Evolutionary conservation across 257 asterid genomes (phyloP).

Genomic region (Solanum megistacrolobum): DNA sequence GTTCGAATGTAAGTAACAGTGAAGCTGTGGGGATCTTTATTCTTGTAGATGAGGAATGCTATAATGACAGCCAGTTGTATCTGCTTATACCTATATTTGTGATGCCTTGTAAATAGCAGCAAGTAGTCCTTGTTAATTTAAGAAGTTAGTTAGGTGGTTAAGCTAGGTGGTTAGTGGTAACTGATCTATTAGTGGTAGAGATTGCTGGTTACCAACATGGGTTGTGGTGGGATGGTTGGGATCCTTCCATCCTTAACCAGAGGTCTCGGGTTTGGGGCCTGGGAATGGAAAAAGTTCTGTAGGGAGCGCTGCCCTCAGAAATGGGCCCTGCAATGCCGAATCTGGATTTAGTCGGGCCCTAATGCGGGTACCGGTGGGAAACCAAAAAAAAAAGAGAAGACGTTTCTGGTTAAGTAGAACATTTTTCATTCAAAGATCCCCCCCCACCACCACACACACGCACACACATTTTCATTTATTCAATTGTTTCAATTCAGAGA

Average conservation of each 20-base stretch:
- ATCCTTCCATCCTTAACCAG: not conserved
- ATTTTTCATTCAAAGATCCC: not conserved
- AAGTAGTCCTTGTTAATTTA: not conserved
- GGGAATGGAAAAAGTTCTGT: not conserved
- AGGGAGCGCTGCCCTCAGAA: not conserved
- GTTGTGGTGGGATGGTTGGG: not conserved
- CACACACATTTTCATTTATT: not conserved
- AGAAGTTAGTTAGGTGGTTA: not conserved
- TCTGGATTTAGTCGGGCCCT: not conserved
- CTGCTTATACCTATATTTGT: not conserved
- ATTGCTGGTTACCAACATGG: not conserved
- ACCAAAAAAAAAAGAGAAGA: not conserved
- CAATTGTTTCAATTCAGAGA: not conserved
- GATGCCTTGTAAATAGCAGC: not conserved
- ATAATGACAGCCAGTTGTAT: not conserved
- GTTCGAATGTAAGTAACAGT: not conserved
- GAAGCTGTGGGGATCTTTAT: not conserved
- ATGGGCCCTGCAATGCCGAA: not conserved
- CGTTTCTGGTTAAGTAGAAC: not conserved
- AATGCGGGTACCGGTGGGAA: not conserved
- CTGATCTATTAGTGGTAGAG: not conserved
- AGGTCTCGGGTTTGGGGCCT: not conserved
- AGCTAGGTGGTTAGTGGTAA: not conserved
- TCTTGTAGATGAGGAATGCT: not conserved
- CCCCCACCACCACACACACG: too few relatives aligned